phyloP scores from a whole-genome alignment of 1,284 basidiomycete species.

The Trametes pubescens region DNA sequence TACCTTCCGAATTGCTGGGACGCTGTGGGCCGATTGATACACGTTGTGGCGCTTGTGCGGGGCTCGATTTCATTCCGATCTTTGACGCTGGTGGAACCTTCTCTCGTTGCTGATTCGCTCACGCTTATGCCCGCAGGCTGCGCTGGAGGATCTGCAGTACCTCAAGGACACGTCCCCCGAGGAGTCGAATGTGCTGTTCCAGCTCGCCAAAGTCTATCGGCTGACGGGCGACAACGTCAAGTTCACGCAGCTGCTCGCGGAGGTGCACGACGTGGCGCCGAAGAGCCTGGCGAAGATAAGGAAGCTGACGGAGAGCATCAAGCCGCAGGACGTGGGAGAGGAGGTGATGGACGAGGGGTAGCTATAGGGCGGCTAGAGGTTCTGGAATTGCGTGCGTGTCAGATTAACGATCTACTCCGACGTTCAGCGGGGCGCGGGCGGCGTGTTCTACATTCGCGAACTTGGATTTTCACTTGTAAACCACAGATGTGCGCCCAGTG shows the following conservation, averaged over 20 bases:
- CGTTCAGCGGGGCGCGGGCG: too few relatives aligned
- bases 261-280: conserved; percentile 86
- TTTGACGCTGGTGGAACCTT: not conserved
- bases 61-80: conserved; percentile 23
- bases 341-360: conserved; percentile 82
- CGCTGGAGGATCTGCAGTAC: conserved; percentile 80
- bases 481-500: too few relatives aligned
- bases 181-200: conserved; percentile 94
- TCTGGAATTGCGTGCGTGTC: too few relatives aligned
- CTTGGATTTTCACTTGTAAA: too few relatives aligned
- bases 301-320: conserved; percentile 74
- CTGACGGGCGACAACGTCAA: conserved; percentile 80
- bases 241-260: conserved; percentile 83
- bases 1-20: conserved; percentile 28
- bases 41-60: conserved; percentile 44
- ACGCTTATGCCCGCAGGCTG: conserved; percentile 57
- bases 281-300: conserved; percentile 81
- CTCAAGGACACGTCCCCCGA: conserved; percentile 86
- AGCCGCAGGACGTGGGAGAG: conserved; percentile 58
- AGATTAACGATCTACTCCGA: too few relatives aligned
- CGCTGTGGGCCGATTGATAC: conserved; percentile 38
- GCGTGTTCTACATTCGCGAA: too few relatives aligned
- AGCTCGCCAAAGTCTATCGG: conserved; percentile 91
- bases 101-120: conserved; percentile 13
- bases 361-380: conserved; percentile 24